Evolutionary conservation across 1,284 basidiomycete genomes (phyloP).

Genomic region (Trametes pubescens): DNA sequence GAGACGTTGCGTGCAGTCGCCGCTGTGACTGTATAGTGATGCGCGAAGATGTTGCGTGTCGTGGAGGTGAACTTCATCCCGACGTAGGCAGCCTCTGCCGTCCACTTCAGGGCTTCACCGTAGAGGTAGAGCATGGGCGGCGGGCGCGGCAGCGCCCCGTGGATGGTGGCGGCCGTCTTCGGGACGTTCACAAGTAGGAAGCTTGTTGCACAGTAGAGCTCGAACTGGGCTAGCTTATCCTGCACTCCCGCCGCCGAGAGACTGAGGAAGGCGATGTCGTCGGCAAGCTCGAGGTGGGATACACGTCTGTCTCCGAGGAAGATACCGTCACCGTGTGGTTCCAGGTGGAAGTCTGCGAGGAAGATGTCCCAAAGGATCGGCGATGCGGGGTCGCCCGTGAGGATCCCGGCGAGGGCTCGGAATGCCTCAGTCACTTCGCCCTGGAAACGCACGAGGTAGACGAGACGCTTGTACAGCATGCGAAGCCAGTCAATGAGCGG

Average conservation of each 20-base stretch:
- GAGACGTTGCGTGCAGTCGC: too few relatives aligned
- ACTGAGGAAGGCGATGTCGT: constrained; percentile 44
- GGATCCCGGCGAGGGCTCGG: constrained; percentile 37
- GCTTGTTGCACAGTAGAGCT: constrained; percentile 35
- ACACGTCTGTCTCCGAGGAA: constrained; percentile 16
- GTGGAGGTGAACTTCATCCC: too few relatives aligned
- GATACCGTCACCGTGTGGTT: constrained; percentile 27
- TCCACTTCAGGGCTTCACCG: too few relatives aligned
- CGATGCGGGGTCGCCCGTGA: constrained; percentile 44
- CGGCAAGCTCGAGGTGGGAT: constrained; percentile 38
- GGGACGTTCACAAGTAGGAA: constrained; percentile 38
- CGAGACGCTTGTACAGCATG: constrained; percentile 36
- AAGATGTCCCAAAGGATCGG: constrained; percentile 46
- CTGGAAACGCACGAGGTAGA: constrained; percentile 26
- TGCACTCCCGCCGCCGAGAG: constrained; percentile 35
- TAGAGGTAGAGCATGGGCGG: too few relatives aligned
- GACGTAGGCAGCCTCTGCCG: too few relatives aligned
- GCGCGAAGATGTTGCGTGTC: too few relatives aligned
- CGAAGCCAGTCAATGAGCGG: constrained; percentile 46
- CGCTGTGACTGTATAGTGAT: too few relatives aligned
- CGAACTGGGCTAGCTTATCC: constrained; percentile 35
- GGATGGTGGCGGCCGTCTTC: constrained; percentile 38
- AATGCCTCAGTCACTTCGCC: constrained; percentile 38
- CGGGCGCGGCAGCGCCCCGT: constrained; percentile 25
- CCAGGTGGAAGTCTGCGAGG: constrained; percentile 8